Base-by-base conservation (phyloP, 163 green algal species). In the Prototheca wickerhamii region DNA sequence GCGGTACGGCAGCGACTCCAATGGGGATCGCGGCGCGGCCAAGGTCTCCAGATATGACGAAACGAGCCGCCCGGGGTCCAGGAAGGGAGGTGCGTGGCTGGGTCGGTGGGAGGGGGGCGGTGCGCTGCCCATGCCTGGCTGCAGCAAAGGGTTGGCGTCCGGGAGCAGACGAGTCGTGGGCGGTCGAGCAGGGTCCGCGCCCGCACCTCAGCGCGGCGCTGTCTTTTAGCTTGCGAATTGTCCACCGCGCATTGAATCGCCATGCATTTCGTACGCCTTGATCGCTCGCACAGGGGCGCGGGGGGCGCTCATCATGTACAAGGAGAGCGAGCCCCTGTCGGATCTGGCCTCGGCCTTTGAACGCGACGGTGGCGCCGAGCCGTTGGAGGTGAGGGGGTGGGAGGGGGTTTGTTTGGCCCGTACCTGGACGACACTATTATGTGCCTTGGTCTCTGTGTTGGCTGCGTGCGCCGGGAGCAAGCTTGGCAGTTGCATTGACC, bases 321-420 rank as follows among this genome's bases (percentile, higher is more conserved):
- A 73, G 55, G 76, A 83, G 43, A 73, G 72, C 21, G 76, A 85
- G 61, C 57, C 72, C 17, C 55, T 85, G 58, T 60, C 52, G 23
- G 71, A 86, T 23, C 63, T 86, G 46, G 52, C 42, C 56, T 63
- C 46, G 35, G 59, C 71, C 28, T 61, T 35, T 20, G 37, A 34
- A 49, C 60, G 63, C 8, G 64, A 68, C 20, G 67, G 57, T 2
- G 34, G 56, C 29, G 26, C 58, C 2, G 58, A 76, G 42, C 37
- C 46, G 6, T 51, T 77, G 28, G 68, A 74, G 68, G 62, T 74
- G 46, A n/a, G 59, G 2, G 3, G 10, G 26, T 56, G 49, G 49
- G 6, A 56, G 49, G 12, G 10, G 7, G 7, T 8, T 29, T 56
- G 12, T 50, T 17, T 12, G 40, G 12, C 12, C 12, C 12, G 40